Percentiles rank a stretch among this genome's conserved stretches.
Conservation (phyloP, 148 eudicot genomes). For the Oxyria digyna region DNA sequence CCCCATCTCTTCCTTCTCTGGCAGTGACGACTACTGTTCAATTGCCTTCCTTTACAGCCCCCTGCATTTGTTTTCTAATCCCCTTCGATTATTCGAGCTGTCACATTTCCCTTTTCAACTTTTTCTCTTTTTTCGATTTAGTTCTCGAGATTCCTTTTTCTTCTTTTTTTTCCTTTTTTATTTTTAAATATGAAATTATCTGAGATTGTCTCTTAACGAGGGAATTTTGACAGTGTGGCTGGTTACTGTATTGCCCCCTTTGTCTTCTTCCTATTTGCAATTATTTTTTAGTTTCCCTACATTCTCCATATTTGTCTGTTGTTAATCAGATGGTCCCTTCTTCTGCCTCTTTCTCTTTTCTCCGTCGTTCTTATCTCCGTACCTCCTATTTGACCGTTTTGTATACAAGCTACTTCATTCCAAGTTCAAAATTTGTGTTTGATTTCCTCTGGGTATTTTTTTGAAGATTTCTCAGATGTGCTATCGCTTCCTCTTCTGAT, state of each 20-base stretch:
- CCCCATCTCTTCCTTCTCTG: constrained; percentile 3
- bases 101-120: constrained; percentile 6
- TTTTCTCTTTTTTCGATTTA: not conserved
- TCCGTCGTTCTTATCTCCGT: not conserved
- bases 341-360: not conserved
- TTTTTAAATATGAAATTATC: not conserved
- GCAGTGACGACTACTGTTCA: constrained; percentile 15
- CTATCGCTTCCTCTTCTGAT: not conserved
- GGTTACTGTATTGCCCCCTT: constrained; percentile 13
- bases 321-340: constrained; percentile 9
- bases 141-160: not conserved
- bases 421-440: not conserved
- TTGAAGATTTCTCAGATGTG: not conserved
- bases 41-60: constrained; percentile 22
- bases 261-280: constrained; percentile 19
- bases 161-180: not conserved
- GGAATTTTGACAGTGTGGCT: constrained; percentile 17
- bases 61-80: not conserved
- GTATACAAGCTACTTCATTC: not conserved
- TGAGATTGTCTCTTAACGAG: not conserved
- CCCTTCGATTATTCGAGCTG: constrained; percentile 3
- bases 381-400: constrained; percentile 15
- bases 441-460: not conserved
- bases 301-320: constrained; percentile 32
- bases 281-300: constrained; percentile 13